Base-by-base conservation (phyloP, 305 asterid genomes). In the Solanum chacoense region DNA sequence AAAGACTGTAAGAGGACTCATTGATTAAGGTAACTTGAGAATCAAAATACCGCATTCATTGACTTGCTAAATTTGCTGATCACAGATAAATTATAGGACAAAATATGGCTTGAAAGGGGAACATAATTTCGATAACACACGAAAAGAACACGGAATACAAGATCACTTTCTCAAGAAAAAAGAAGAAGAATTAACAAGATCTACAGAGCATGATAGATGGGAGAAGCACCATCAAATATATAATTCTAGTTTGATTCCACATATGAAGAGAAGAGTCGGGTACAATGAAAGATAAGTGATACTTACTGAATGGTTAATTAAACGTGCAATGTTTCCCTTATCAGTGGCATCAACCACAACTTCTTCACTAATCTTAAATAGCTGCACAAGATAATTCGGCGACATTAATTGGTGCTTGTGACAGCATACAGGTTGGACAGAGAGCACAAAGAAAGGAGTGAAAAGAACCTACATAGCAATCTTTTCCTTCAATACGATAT, bases 341-440 rank as follows among this genome's bases (percentile, higher is more conserved):
- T 97, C 98, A 67, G 99, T 97, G 79, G 99, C 99, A 90, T 97
- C 99, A 83, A 97, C 98, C 91, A 97, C 98, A 11, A 97, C 98
- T 88, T 97, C 99, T 91, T 97, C 99, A 88, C 98, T 95, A 91
- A 97, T 95, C 94, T 97, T 97, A 93, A 97, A 97, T 89, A 97
- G 91, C 99, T 97, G 97, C 87, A 89, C 55, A 88, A 16, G 79
- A 83, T 87, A 71, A 89, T 88, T 90, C 87, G 45, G 85, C 38
- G 5, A 35, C 76, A 83, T 73, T 5, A 83, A 11, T 20, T 83
- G 87, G 71, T 83, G 87, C 73, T 50, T 31, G 31, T 31, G 87
- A 83, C 31, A 22, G 29, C 40, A 14, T 10, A 31, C 73, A 32
- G 3, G 31, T 83, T 83, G 42, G 18, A 83, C 45, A 50, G 42